Conservation (phyloP, 2,329 filamentous ascomycete genomes). For the Paecilomyces sp. region DNA sequence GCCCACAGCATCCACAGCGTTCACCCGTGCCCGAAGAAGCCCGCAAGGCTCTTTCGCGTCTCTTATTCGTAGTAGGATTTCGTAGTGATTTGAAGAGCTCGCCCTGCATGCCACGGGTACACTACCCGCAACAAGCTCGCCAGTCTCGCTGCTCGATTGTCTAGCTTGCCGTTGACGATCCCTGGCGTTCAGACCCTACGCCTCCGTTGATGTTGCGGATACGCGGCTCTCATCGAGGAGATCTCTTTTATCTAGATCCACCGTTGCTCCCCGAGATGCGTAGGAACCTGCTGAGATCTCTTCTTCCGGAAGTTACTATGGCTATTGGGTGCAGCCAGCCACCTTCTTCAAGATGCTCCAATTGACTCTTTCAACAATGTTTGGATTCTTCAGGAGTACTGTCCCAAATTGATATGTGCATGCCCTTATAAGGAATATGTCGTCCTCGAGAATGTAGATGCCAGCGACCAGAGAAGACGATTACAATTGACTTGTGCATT, state of each 20-base stretch:
- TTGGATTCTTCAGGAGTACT: constrained; percentile 2
- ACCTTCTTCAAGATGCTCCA: constrained; percentile 20
- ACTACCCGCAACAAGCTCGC: not conserved
- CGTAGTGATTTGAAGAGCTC: not conserved
- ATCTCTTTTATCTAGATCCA: constrained; percentile 17
- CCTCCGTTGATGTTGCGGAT: constrained; percentile 1
- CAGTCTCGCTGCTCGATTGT: not conserved
- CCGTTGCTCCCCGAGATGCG: constrained; percentile 7
- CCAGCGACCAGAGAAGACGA: not conserved
- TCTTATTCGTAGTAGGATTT: not conserved
- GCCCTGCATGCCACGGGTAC: not conserved
- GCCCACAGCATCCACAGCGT: not conserved
- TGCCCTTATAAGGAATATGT: not conserved
- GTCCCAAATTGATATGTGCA: not conserved
- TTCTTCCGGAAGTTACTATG: constrained; percentile 11
- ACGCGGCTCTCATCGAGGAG: constrained; percentile 11
- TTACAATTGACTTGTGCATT: constrained; percentile 2
- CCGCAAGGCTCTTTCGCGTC: not conserved
- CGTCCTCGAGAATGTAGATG: not conserved
- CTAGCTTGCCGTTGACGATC: not conserved
- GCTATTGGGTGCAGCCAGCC: constrained; percentile 24
- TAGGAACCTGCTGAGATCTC: constrained; percentile 20
- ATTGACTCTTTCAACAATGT: constrained; percentile 5
- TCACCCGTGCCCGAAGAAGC: not conserved
- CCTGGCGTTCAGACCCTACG: not conserved